phyloP scores from a whole-genome alignment of 2,329 filamentous ascomycete species.

The Cryphonectria japonica region DNA sequence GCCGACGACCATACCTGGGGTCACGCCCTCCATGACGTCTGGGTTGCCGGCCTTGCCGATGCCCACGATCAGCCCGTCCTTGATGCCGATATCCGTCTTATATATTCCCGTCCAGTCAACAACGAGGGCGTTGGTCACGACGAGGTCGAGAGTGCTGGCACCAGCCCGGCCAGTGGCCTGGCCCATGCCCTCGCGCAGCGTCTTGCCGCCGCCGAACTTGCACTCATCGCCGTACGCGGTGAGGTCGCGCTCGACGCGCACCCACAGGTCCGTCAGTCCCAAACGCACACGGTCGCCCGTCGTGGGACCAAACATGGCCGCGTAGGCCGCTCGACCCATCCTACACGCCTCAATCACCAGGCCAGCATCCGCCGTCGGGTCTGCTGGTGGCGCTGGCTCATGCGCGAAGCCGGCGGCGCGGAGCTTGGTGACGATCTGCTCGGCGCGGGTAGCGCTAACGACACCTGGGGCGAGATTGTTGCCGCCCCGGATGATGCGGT shows the following conservation, averaged over 20 bases:
- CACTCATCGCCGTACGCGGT: conserved; percentile 91
- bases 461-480: conserved; percentile 76
- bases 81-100: conserved; percentile 96
- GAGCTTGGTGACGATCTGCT: conserved; percentile 69
- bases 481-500: conserved; percentile 79
- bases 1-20: conserved; percentile 78
- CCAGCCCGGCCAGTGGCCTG: conserved; percentile 80
- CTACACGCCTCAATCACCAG: conserved; percentile 62
- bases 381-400: conserved; percentile 65
- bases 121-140: conserved; percentile 87
- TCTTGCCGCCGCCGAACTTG: conserved; percentile 94
- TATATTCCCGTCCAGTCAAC: conserved; percentile 92
- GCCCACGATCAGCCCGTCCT: conserved; percentile 80
- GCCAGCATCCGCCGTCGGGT: conserved; percentile 49
- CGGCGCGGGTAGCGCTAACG: conserved; percentile 65
- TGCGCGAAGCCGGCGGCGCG: conserved; percentile 79
- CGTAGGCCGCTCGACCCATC: conserved; percentile 80
- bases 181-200: conserved; percentile 92
- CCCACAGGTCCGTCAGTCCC: conserved; percentile 85
- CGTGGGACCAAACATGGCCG: conserved; percentile 90
- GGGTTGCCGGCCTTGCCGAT: conserved; percentile 96
- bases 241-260: conserved; percentile 84
- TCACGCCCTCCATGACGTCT: conserved; percentile 92
- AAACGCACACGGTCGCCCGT: conserved; percentile 83
- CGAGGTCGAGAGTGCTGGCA: conserved; percentile 75